phyloP scores from a whole-genome alignment of 305 asterid species.

The Solanum hybrid region DNA sequence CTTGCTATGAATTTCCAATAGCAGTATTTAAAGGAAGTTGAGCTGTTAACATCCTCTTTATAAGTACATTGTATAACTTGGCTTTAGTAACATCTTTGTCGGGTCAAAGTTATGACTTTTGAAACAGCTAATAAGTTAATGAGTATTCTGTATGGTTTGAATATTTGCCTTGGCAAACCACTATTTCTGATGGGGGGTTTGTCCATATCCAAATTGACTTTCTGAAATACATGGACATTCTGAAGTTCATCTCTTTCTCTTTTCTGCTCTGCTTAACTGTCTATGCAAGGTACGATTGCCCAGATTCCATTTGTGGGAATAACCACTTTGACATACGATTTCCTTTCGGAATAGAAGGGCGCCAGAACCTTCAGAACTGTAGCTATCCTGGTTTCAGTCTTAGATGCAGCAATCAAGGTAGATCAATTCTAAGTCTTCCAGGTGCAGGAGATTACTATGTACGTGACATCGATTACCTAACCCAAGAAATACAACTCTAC shows the following conservation, averaged over 20 bases:
- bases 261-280: slow-evolving; percentile 15
- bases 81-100: background rate
- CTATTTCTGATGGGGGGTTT: background rate
- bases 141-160: background rate
- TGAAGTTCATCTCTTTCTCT: slow-evolving; percentile 19
- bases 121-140: background rate
- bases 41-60: background rate
- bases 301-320: slow-evolving; percentile 23
- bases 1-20: background rate
- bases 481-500: slow-evolving; percentile 41
- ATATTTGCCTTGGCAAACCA: background rate
- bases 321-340: slow-evolving; percentile 31
- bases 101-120: background rate
- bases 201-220: slow-evolving; percentile 1
- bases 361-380: slow-evolving; percentile 29
- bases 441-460: slow-evolving; percentile 37
- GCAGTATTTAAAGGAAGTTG: slow-evolving; percentile 1
- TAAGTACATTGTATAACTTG: background rate
- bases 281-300: slow-evolving; percentile 23
- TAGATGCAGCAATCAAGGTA: slow-evolving; percentile 9
- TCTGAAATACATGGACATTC: slow-evolving; percentile 34
- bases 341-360: slow-evolving; percentile 30
- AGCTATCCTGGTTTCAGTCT: slow-evolving; percentile 52
- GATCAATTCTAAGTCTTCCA: slow-evolving; percentile 28
- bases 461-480: slow-evolving; percentile 34